Base-by-base conservation (phyloP, 2,329 filamentous ascomycete genomes). In the Trichophyton benhamiae region DNA sequence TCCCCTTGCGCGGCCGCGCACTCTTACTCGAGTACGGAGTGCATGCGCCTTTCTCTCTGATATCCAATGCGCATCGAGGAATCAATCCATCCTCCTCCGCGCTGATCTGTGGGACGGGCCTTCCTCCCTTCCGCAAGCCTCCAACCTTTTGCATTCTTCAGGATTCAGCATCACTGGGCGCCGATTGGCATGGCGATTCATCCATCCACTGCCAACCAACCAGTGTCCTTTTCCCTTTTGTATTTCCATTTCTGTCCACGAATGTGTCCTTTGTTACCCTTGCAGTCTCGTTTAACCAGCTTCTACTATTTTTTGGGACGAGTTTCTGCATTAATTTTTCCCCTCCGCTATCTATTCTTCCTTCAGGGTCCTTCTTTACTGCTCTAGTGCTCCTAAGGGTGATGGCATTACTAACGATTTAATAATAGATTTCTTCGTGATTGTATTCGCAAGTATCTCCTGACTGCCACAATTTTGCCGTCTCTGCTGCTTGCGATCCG, bases 381-480 rank as follows among this genome's bases (percentile, higher is more conserved):
- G 9, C 33, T 38, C 33, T 58, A 53, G 57, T 59, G 22, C 25
- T 1, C 20, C 15, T 61, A 30, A 27, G 36, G 57, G 44, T 20
- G 36, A 33, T 52, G 58, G n/a, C 62, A 33, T 60, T 63, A 27
- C 53, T 61, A 60, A 42, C 59, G 15, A 59, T 3, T 38, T n/a
- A 46, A 33, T 25, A 59, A 63, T 68, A 78, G 76, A 70, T 77
- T 77, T 65, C 72, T 78, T 60, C 73, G 72, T 65, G 70, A 77
- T 67, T 74, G 71, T 68, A 78, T 76, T 69, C 73, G 87, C 81
- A 75, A 79, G 81, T 76, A 81, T 70, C 71, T 88, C 63, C 78
- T 90, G 64, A 82, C 86, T 75, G 79, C 85, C 67, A 79, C 80
- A 64, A 79, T 82, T 67, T 78, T 91, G 61, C 84, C 88, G 71